Percentiles rank a stretch among this genome's conserved stretches.
Evolutionary conservation across 1,284 basidiomycete species (phyloP).

Genomic region (Papiliotrema flavescens): DNA sequence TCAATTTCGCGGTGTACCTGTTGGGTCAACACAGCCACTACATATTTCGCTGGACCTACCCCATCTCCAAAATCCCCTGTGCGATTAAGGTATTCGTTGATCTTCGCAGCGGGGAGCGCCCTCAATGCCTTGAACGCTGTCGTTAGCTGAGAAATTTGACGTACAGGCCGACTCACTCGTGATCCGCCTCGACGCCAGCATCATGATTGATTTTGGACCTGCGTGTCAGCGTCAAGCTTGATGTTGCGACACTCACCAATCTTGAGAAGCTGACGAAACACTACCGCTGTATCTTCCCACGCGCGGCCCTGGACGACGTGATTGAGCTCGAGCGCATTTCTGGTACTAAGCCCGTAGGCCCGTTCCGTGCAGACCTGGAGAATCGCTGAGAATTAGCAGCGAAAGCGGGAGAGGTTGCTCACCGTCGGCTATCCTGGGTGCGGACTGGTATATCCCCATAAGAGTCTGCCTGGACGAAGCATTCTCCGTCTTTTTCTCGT

Average conservation of each 20-base stretch:
- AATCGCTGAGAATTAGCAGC: conserved; percentile 27
- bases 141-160: not conserved
- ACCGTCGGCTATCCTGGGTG: conserved; percentile 39
- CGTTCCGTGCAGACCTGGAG: conserved; percentile 19
- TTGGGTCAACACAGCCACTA: too few relatives aligned
- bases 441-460: conserved; percentile 32
- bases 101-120: conserved; percentile 2
- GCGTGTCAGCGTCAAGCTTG: not conserved
- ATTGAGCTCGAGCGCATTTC: conserved; percentile 30
- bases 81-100: not conserved
- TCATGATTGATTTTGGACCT: conserved; percentile 40
- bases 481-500: conserved; percentile 16
- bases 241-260: conserved; percentile 20
- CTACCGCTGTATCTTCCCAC: conserved; percentile 39
- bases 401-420: not conserved
- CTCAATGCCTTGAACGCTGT: conserved; percentile 26
- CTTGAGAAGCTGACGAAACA: conserved; percentile 42
- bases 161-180: conserved; percentile 9
- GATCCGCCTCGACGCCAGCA: conserved; percentile 20
- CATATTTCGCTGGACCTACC: not conserved
- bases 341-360: conserved; percentile 23
- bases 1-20: not conserved
- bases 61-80: not conserved
- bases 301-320: conserved; percentile 39
- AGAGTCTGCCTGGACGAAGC: conserved; percentile 25